These are phyloP conservation scores for Adansonia gregorii DNA, from an alignment of 441 rosid species.

Conservation along the genomic window DNA sequence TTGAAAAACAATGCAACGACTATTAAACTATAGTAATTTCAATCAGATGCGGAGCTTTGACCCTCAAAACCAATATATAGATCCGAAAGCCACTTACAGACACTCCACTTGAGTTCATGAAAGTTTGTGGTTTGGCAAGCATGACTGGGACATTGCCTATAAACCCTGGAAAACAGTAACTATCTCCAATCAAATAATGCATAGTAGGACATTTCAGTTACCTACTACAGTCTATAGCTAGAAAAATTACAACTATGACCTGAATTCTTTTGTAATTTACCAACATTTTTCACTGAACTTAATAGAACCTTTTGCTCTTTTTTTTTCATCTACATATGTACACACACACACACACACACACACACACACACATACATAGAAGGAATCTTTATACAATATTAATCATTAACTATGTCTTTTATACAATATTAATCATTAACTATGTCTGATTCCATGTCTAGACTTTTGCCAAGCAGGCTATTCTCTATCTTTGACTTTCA, in stretches of 20 bases:
- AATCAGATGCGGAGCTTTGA: conserved; percentile 21
- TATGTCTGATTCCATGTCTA: background rate
- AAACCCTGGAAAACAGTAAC: conserved; percentile 51
- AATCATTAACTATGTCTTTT: background rate
- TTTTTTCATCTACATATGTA: background rate
- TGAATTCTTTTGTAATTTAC: background rate
- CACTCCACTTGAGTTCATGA: conserved; percentile 94
- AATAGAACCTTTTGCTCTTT: background rate
- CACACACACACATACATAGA: background rate
- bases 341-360: background rate
- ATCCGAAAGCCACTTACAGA: conserved; percentile 78
- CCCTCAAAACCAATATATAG: conserved; percentile 25
- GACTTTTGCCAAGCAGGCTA: background rate
- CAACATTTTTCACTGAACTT: background rate
- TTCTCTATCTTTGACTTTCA: background rate
- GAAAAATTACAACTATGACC: background rate
- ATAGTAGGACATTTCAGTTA: conserved; percentile 2
- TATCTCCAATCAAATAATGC: background rate
- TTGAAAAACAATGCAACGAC: conserved; percentile 30
- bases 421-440: background rate
- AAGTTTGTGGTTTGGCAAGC: conserved; percentile 96
- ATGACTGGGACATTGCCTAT: conserved; percentile 83
- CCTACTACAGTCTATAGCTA: background rate
- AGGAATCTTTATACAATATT: background rate
- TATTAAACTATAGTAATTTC: conserved; percentile 18